Evolutionary conservation across 805 yeast genomes (phyloP), one percentile per base, ranked within the genome.

Genomic region (Candida nanaspora): DNA sequence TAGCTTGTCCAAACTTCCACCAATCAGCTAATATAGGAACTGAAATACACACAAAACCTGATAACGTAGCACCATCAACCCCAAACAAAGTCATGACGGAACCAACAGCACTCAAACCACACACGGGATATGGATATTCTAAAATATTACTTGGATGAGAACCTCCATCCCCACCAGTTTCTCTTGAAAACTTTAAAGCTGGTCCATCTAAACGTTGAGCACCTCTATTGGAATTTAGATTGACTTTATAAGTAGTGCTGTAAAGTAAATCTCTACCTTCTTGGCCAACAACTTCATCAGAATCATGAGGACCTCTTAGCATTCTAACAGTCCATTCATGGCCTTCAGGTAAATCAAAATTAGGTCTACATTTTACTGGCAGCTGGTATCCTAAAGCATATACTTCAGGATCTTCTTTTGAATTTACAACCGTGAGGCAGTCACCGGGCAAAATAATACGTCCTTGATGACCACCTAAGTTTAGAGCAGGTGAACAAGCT

Each of bases 1-100:
- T 89, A 33, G 86, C 89, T 66, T 91, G 98, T 35, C 98, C 98
- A 57, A 93, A 84, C 68, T 93, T 93, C 98, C 98, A 91, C 82
- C 93, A 78, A 66, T 93, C 98, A 31, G 94, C 86, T 55, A 87
- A 94, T 11, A 86, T 84, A 47, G 91, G 95, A 44, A 93, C 97
- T 6, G 95, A 96, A 57, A 87, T 83, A 64, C 98, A 91, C 27
- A 91, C 97, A 57, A 91, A 93, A 1, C 98, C 98, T 56, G 98
- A 98, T 42, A 91, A 75, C 9, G 96, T 85, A 32, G 98, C 98
- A 47, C 98, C 98, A 65, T 91, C 98, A 58, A 96, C 86, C 2
- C 98, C 86, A 61, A 91, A 72, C 48, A 91, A 87, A 27, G 93
- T 98, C 1, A 98, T 98, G 63, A 91, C 97, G 64, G 93, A 97